These are phyloP conservation scores for Hypomyces perniciosus DNA, from an alignment of 2,329 filamentous ascomycete species.

Conservation along the genomic window DNA sequence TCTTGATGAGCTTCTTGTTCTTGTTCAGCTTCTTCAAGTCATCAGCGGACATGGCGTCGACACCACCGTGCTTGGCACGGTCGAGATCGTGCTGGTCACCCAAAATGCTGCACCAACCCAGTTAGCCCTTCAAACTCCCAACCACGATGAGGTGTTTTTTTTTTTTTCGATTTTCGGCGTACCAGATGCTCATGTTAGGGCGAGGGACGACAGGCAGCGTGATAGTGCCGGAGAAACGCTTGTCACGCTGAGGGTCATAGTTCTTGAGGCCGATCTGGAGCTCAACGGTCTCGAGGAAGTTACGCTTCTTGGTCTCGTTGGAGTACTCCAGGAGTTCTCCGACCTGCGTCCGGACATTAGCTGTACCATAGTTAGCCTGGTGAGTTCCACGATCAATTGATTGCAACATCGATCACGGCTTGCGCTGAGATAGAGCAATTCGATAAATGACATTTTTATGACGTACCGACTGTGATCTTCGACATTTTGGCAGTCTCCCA, in stretches of 20 bases:
- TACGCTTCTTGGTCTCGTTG: slow-evolving; percentile 89
- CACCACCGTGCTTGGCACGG: slow-evolving; percentile 97
- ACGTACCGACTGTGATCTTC: slow-evolving; percentile 72
- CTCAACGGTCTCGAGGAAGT: slow-evolving; percentile 94
- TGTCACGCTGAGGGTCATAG: slow-evolving; percentile 99
- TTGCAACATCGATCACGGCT: neutral
- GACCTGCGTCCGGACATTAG: slow-evolving; percentile 95
- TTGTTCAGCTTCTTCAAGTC: slow-evolving; percentile 99
- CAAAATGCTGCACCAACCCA: slow-evolving; percentile 41
- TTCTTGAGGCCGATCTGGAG: slow-evolving; percentile 94
- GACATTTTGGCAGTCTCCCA: slow-evolving; percentile 88
- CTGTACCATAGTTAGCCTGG: slow-evolving; percentile 35
- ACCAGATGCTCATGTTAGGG: slow-evolving; percentile 81
- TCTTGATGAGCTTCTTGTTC: slow-evolving; percentile 99
- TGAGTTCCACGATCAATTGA: neutral
- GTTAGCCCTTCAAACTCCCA: slow-evolving; percentile 22
- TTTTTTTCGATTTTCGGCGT: slow-evolving; percentile 11
- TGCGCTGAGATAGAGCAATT: neutral
- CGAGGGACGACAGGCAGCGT: slow-evolving; percentile 87
- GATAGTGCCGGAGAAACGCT: slow-evolving; percentile 99
- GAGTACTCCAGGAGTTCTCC: slow-evolving; percentile 93
- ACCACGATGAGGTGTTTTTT: neutral
- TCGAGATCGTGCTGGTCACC: slow-evolving; percentile 94
- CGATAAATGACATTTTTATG: neutral
- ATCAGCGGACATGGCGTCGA: slow-evolving; percentile 97